Percentiles rank a stretch among this genome's conserved stretches.
phyloP scores from a whole-genome alignment of 2,329 filamentous ascomycete genomes.

The Coniochaeta ligniaria region DNA sequence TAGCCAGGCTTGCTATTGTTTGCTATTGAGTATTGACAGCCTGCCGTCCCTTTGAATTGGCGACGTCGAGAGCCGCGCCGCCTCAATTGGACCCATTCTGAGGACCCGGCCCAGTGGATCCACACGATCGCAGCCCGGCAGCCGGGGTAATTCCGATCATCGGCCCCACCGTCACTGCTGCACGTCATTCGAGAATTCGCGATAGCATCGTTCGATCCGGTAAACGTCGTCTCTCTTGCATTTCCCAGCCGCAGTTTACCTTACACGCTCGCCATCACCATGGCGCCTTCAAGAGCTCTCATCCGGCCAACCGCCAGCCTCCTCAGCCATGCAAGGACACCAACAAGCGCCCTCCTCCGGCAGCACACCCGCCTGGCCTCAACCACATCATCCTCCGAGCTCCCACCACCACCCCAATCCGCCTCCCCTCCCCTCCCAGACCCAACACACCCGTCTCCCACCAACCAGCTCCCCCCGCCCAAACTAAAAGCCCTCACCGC shows the following conservation, averaged over 20 bases:
- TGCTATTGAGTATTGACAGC: no score
- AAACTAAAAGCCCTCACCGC: constrained; percentile 56
- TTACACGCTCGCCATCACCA: neutral
- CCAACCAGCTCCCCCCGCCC: constrained; percentile 14
- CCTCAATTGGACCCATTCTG: neutral
- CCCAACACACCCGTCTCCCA: neutral
- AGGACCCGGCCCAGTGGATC: neutral
- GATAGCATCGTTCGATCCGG: neutral
- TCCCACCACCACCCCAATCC: neutral
- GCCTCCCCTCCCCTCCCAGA: neutral
- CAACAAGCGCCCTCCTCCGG: neutral
- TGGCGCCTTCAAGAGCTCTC: constrained; percentile 4
- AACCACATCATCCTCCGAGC: neutral
- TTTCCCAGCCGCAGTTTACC: neutral
- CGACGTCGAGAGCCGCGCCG: neutral
- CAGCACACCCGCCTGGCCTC: constrained; percentile 6
- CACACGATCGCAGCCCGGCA: neutral
- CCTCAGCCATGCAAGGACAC: neutral
- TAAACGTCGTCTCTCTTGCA: neutral
- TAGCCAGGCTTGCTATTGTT: neutral
- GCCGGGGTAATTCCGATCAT: neutral
- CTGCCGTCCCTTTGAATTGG: neutral
- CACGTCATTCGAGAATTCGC: neutral
- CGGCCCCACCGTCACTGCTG: neutral
- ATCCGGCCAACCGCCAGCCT: neutral